phyloP scores from a whole-genome alignment of 768 basidiomycete species.

The Royoungia palumana region DNA sequence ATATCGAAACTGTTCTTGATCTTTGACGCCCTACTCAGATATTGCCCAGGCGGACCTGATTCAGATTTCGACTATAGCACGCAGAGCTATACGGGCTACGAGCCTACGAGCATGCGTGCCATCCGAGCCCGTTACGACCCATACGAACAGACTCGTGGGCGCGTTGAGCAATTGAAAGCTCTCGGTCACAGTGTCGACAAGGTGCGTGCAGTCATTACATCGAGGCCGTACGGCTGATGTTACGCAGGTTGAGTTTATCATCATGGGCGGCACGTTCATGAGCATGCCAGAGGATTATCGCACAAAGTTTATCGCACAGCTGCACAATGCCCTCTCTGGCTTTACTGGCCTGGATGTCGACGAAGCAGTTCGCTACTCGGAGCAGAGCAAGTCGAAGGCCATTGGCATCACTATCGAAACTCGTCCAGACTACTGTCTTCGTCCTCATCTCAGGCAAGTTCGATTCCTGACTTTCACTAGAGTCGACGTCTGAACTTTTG shows the following conservation, averaged over 20 bases:
- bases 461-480: not conserved
- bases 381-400: constrained; percentile 96
- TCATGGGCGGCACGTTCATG: constrained; percentile 99
- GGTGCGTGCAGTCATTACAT: constrained; percentile 43
- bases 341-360: constrained; percentile 92
- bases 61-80: constrained; percentile 99
- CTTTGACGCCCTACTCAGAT: constrained; percentile 43
- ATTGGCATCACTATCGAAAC: constrained; percentile 99
- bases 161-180: constrained; percentile 92
- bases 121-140: constrained; percentile 96
- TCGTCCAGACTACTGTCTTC: constrained; percentile 94
- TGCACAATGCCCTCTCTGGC: constrained; percentile 95
- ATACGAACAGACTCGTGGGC: constrained; percentile 93
- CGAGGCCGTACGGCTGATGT: not conserved
- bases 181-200: constrained; percentile 98
- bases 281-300: constrained; percentile 98
- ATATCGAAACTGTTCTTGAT: not conserved
- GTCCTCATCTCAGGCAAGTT: constrained; percentile 84
- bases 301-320: constrained; percentile 87
- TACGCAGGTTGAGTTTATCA: constrained; percentile 77
- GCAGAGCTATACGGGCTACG: constrained; percentile 91
- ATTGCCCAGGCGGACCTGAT: constrained; percentile 98
- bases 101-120: constrained; percentile 98
- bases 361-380: constrained; percentile 95
- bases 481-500: not conserved